These are phyloP conservation scores for Periconia sp. DNA, from an alignment of 2,329 filamentous ascomycete species.

Conservation along the genomic window DNA sequence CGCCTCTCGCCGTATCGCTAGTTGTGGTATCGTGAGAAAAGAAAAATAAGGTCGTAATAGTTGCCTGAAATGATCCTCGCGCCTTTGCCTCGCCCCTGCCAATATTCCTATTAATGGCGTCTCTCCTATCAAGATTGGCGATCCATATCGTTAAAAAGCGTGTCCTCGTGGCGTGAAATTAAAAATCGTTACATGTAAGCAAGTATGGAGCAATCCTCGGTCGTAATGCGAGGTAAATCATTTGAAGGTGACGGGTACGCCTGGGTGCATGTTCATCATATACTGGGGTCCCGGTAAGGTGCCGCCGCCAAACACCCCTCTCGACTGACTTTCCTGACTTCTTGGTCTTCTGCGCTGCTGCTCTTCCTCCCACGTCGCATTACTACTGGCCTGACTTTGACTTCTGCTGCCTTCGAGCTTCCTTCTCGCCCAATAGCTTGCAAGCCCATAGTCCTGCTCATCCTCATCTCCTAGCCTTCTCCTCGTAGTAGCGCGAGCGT, in stretches of 20 bases:
- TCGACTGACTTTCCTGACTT: constrained; percentile 8
- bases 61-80: too few relatives aligned
- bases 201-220: background rate
- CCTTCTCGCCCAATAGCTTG: constrained; percentile 12
- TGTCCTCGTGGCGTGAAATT: too few relatives aligned
- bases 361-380: background rate
- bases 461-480: constrained; percentile 17
- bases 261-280: constrained; percentile 42
- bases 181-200: too few relatives aligned
- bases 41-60: background rate
- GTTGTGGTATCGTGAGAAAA: background rate
- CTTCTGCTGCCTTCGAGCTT: constrained; percentile 15
- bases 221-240: background rate
- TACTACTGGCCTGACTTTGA: constrained; percentile 3
- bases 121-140: too few relatives aligned
- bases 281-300: constrained; percentile 42
- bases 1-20: background rate
- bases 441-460: constrained; percentile 25
- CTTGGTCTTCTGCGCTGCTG: constrained; percentile 13
- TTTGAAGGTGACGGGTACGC: constrained; percentile 33
- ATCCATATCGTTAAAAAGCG: too few relatives aligned
- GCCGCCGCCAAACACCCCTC: constrained; percentile 27
- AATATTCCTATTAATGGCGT: too few relatives aligned
- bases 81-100: too few relatives aligned
- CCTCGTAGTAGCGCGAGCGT: constrained; percentile 19